A percentile compares a stretch with the other conserved stretches of the same genome.
phyloP scores from a whole-genome alignment of 169 alveolate species.

The Eimeria mitis region DNA sequence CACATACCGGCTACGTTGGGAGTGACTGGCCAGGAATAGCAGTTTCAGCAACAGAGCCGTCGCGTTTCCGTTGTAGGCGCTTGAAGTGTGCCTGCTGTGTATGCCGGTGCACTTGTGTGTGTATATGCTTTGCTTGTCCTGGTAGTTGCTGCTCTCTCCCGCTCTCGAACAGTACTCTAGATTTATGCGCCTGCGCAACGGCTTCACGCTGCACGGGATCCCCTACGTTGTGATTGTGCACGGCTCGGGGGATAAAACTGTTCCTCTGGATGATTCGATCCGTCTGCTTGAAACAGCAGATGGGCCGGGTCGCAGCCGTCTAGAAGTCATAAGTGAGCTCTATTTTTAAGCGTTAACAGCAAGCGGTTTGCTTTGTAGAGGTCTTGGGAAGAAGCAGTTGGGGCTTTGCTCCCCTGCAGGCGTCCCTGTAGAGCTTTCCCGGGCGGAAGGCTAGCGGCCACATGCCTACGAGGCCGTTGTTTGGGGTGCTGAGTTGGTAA shows the following conservation, averaged over 20 bases:
- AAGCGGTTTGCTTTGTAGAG: no score
- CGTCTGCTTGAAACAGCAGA: slow-evolving; percentile 82
- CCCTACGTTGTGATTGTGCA: slow-evolving; percentile 84
- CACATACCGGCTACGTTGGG: background rate
- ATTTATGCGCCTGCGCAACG: slow-evolving; percentile 77
- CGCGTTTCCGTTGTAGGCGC: background rate
- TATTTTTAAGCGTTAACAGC: background rate
- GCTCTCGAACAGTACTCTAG: slow-evolving; percentile 83
- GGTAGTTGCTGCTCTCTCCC: slow-evolving; percentile 80
- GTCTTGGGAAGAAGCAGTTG: background rate
- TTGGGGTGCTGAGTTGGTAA: background rate
- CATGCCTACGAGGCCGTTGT: background rate
- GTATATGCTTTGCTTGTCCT: background rate
- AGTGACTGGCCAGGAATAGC: background rate
- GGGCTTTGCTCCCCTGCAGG: background rate
- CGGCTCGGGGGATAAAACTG: slow-evolving; percentile 82
- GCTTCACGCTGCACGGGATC: slow-evolving; percentile 67
- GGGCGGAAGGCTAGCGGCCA: background rate
- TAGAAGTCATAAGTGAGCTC: slow-evolving; percentile 80
- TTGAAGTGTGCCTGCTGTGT: background rate
- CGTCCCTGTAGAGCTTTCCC: background rate
- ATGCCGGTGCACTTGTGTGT: background rate
- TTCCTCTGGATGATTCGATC: slow-evolving; percentile 83
- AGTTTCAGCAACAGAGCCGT: background rate
- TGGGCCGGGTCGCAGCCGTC: slow-evolving; percentile 83